Conservation (phyloP, 2,329 filamentous ascomycete species). For the Fusarium sp. region DNA sequence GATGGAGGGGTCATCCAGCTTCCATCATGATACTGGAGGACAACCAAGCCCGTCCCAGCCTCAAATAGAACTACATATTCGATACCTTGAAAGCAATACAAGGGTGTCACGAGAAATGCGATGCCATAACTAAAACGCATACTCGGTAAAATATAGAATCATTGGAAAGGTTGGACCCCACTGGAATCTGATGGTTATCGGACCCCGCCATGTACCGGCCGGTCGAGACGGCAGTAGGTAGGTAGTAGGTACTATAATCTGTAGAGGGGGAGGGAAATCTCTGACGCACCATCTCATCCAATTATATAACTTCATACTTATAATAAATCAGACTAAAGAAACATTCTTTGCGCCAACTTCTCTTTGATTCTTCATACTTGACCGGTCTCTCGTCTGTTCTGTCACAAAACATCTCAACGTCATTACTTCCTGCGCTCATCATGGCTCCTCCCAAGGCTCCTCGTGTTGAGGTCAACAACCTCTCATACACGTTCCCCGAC, state of each 20-base stretch:
- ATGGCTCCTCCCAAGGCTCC: conserved; percentile 56
- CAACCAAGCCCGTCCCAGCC: neutral
- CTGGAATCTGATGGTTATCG: conserved; percentile 10
- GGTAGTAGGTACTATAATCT: neutral
- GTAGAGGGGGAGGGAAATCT: conserved; percentile 32
- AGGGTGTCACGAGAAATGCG: neutral
- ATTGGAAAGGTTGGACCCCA: neutral
- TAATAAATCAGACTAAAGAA: neutral
- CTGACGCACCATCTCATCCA: conserved; percentile 7
- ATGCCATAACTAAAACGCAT: neutral
- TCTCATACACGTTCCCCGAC: conserved; percentile 92
- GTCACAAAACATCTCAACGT: neutral
- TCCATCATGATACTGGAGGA: neutral
- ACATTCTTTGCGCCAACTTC: neutral
- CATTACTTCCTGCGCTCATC: conserved; percentile 15
- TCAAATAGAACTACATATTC: neutral
- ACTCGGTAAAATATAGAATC: neutral
- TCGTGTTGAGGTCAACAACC: conserved; percentile 77
- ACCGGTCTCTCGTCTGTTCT: neutral
- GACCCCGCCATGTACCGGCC: conserved; percentile 40
- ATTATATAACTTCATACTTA: neutral
- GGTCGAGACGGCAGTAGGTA: conserved; percentile 8
- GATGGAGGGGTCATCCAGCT: conserved; percentile 32
- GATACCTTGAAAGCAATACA: neutral
- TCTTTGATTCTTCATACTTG: neutral